Evolutionary conservation across 2,329 filamentous ascomycete species (phyloP).

Genomic region (Dactylellina cionopaga): DNA sequence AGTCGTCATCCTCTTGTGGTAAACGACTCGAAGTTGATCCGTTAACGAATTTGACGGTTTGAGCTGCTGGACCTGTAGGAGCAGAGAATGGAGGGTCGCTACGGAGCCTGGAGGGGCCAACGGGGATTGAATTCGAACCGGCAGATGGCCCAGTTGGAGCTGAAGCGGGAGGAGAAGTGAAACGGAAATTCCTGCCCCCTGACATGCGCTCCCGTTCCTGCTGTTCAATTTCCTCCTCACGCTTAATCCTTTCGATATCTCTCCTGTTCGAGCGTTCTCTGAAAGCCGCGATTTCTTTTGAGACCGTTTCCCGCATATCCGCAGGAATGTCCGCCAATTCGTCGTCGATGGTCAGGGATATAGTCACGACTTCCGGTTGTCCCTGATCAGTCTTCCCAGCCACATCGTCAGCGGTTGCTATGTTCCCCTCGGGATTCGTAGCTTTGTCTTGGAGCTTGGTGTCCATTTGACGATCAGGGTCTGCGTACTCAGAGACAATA

Average conservation of each 20-base stretch:
- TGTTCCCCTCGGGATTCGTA: constrained; percentile 65
- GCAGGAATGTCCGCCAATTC: constrained; percentile 94
- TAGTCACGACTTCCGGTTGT: constrained; percentile 79
- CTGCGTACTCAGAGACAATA: constrained; percentile 76
- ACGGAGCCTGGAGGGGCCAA: constrained; percentile 72
- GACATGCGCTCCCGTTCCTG: constrained; percentile 80
- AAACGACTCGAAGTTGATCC: constrained; percentile 72
- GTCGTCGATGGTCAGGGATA: constrained; percentile 86
- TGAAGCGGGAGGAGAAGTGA: constrained; percentile 75
- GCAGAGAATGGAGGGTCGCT: constrained; percentile 39
- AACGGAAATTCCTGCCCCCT: constrained; percentile 70
- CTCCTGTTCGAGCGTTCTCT: constrained; percentile 87
- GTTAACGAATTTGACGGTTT: constrained; percentile 73
- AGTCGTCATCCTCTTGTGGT: constrained; percentile 78
- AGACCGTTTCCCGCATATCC: constrained; percentile 94
- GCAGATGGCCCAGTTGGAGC: constrained; percentile 71
- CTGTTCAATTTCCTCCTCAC: constrained; percentile 92
- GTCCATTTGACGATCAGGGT: constrained; percentile 62
- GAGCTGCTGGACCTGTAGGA: constrained; percentile 39
- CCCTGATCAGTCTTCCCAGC: constrained; percentile 76
- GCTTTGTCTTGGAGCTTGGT: constrained; percentile 21
- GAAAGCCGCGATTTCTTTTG: constrained; percentile 92
- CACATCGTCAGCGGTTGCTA: constrained; percentile 66
- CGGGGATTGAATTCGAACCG: constrained; percentile 77
- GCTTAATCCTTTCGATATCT: constrained; percentile 84